Conservation (phyloP, 495 filamentous ascomycete species). For the Jackrogersella minutella region DNA sequence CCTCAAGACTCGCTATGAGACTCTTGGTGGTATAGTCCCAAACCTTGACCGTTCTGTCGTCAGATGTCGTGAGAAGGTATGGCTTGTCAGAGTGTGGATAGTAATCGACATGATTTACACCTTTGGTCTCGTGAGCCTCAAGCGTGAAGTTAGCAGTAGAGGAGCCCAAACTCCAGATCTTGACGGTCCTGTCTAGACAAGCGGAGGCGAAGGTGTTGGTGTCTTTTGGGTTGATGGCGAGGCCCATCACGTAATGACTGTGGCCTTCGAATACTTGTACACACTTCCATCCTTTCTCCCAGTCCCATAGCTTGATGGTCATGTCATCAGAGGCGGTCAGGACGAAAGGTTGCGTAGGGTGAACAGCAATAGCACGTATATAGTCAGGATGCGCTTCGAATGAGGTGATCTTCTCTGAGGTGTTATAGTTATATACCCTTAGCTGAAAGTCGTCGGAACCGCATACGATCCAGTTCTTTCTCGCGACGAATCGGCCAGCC, state of each 20-base stretch:
- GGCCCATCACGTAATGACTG: constrained; percentile 97
- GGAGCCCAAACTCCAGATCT: constrained; percentile 97
- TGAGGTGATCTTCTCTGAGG: constrained; percentile 96
- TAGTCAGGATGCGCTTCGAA: constrained; percentile 99
- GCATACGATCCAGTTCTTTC: constrained; percentile 99
- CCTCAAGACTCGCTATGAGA: constrained; percentile 94
- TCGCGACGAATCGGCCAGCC: constrained; percentile 93
- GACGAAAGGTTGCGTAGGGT: constrained; percentile 94
- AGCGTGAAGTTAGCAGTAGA: constrained; percentile 91
- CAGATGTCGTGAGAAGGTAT: constrained; percentile 94
- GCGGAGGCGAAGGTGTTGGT: constrained; percentile 97
- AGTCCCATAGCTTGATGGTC: constrained; percentile 99
- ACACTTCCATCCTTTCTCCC: constrained; percentile 98
- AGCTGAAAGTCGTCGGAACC: constrained; percentile 98
- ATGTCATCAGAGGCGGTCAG: constrained; percentile 98
- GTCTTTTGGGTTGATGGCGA: constrained; percentile 99
- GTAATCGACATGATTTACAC: constrained; percentile 97
- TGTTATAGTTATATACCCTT: constrained; percentile 97
- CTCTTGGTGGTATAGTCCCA: constrained; percentile 99
- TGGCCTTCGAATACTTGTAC: constrained; percentile 99
- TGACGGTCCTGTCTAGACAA: constrained; percentile 95
- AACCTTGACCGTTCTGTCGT: constrained; percentile 92
- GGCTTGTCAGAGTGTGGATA: constrained; percentile 97
- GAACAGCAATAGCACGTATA: constrained; percentile 96
- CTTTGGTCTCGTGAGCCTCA: constrained; percentile 97